These are phyloP conservation scores for Magnolia sinica DNA, from an alignment of 164 flowering plant genomes.

Conservation along the genomic window DNA sequence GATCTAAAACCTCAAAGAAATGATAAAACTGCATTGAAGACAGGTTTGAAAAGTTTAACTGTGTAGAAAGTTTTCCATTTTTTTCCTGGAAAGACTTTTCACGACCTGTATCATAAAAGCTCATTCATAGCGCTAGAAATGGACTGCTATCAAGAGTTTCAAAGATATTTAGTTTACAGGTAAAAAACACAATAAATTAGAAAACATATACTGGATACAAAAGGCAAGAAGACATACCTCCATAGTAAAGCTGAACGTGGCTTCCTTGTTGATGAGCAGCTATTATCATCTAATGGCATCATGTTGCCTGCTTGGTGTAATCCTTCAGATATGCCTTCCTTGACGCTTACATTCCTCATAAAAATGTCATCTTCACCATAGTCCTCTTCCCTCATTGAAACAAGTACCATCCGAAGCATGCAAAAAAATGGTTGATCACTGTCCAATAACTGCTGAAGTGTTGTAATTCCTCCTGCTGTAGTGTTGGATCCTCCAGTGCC, in stretches of 20 bases:
- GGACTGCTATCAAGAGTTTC: no score
- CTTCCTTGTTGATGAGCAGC: slow-evolving; percentile 47
- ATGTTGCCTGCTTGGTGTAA: slow-evolving; percentile 33
- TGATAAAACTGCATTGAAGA: no score
- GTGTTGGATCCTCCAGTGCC: slow-evolving; percentile 95
- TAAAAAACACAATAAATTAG: no score
- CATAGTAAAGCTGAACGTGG: slow-evolving; percentile 93
- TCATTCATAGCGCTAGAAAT: no score
- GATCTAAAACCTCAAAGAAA: no score
- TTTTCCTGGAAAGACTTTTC: no score
- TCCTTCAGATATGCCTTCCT: slow-evolving; percentile 53
- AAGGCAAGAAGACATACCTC: slow-evolving; percentile 51
- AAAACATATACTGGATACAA: background rate
- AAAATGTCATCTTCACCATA: slow-evolving; percentile 71
- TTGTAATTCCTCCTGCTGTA: slow-evolving; percentile 95
- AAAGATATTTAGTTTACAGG: background rate
- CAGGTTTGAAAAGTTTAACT: no score
- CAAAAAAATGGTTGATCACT: slow-evolving; percentile 98
- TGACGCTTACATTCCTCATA: slow-evolving; percentile 45
- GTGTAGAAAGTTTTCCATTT: no score
- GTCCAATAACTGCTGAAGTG: slow-evolving; percentile 88
- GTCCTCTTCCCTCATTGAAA: slow-evolving; percentile 95
- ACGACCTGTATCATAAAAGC: no score
- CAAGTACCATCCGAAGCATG: slow-evolving; percentile 99
- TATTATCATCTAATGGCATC: slow-evolving; percentile 32